Evolutionary conservation across 371 early-diverging fungal genomes (phyloP).

Genomic region (Mortierella sp.): DNA sequence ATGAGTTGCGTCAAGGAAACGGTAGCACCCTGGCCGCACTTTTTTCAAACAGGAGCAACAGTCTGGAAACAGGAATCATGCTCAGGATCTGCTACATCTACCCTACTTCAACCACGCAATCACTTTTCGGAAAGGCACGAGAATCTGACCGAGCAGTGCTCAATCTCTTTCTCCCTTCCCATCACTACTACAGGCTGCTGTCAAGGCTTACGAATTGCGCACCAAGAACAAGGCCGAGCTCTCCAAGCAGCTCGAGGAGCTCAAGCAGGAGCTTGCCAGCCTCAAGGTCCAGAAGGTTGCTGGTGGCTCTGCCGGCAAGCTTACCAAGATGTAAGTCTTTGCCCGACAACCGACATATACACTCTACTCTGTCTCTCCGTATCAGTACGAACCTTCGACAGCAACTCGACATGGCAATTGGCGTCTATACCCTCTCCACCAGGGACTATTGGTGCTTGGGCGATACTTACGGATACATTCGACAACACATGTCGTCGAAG

Average conservation of each 20-base stretch:
- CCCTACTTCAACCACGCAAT: not conserved
- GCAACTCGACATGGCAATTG: not conserved
- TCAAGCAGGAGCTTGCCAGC: constrained; percentile 92
- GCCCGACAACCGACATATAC: not conserved
- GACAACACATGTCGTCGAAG: not conserved
- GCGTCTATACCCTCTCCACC: not conserved
- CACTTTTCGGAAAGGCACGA: not conserved
- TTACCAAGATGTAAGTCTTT: constrained; percentile 82
- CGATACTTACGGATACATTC: not conserved
- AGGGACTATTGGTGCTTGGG: not conserved
- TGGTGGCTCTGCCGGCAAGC: constrained; percentile 81
- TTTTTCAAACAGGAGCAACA: not conserved
- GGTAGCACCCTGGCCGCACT: not conserved
- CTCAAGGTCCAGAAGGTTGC: constrained; percentile 95
- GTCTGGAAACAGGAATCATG: not conserved
- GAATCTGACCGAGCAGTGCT: constrained; percentile 29
- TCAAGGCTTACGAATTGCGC: constrained; percentile 94
- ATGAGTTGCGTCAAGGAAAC: not conserved
- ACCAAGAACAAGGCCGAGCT: constrained; percentile 93
- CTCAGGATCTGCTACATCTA: not conserved
- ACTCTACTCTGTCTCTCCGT: not conserved
- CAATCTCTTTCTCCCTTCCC: constrained; percentile 13
- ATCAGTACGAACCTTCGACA: not conserved
- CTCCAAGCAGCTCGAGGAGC: constrained; percentile 88
- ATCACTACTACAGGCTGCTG: constrained; percentile 69